phyloP scores from a whole-genome alignment of 2,329 filamentous ascomycete species.

The Corinectria fuckeliana region DNA sequence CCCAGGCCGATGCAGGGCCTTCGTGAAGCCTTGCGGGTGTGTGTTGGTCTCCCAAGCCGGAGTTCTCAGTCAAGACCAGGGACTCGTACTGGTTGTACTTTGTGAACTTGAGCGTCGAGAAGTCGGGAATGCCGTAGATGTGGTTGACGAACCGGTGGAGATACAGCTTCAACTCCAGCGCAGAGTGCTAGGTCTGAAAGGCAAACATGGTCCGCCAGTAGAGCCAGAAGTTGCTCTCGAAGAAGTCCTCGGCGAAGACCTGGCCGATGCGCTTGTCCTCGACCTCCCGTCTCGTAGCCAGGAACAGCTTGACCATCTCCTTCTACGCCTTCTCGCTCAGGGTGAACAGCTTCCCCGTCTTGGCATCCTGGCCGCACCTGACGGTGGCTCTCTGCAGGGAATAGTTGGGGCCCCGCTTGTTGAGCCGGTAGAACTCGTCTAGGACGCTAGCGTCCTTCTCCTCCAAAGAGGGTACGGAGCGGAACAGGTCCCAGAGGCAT shows the following conservation, averaged over 20 bases:
- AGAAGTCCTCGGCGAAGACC: conserved; percentile 19
- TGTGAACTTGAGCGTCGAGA: conserved; percentile 23
- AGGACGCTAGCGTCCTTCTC: conserved; percentile 37
- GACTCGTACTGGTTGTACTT: conserved; percentile 26
- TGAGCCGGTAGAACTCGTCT: conserved; percentile 43
- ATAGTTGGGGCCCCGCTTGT: conserved; percentile 30
- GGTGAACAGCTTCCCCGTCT: conserved; percentile 35
- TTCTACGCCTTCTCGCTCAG: conserved; percentile 37
- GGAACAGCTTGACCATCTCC: conserved; percentile 26
- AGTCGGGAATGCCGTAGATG: conserved; percentile 23
- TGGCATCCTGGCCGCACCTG: conserved; percentile 36
- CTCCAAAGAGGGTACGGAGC: conserved; percentile 39
- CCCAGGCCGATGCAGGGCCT: conserved; percentile 20
- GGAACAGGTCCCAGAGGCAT: conserved; percentile 39
- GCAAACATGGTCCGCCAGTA: conserved; percentile 29
- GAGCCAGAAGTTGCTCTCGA: conserved; percentile 24
- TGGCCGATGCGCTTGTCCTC: conserved; percentile 17
- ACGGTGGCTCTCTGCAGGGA: conserved; percentile 41
- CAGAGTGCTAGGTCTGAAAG: conserved; percentile 25
- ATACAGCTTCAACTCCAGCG: conserved; percentile 24
- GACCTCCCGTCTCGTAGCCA: conserved; percentile 17
- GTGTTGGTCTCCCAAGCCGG: conserved; percentile 16
- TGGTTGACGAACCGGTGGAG: conserved; percentile 23
- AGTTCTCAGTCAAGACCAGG: conserved; percentile 21
- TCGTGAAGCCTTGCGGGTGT: conserved; percentile 7